Conservation (phyloP, 108 stramenopile species). For the Mediolabrus comicus region DNA sequence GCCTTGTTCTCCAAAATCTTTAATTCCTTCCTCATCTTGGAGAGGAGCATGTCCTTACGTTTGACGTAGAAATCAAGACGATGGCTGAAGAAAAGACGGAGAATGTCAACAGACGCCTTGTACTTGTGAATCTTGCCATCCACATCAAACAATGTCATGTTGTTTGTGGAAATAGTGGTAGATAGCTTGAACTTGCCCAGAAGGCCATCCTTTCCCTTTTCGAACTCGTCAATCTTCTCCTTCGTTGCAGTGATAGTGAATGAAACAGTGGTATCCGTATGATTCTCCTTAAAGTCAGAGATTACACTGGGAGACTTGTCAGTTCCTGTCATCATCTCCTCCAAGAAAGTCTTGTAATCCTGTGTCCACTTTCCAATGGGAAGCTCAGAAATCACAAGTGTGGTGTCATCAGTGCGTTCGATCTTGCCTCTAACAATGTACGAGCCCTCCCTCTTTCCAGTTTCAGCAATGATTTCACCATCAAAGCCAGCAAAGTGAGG, state of each 20-base stretch:
- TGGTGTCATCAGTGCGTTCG: conserved; percentile 78
- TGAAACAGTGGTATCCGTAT: conserved; percentile 96
- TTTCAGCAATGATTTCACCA: conserved; percentile 68
- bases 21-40: conserved; percentile 69
- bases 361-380: conserved; percentile 98
- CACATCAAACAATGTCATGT: conserved; percentile 95
- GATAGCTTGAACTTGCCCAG: conserved; percentile 94
- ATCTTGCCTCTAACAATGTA: conserved; percentile 74
- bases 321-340: conserved; percentile 58
- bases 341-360: conserved; percentile 92
- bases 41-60: conserved; percentile 80
- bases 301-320: conserved; percentile 68
- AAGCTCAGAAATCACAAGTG: conserved; percentile 91
- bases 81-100: conserved; percentile 85
- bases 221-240: conserved; percentile 82
- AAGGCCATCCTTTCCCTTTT: conserved; percentile 81
- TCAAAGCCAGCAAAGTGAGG: conserved; percentile 87
- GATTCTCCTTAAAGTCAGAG: conserved; percentile 95
- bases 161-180: conserved; percentile 77
- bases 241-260: conserved; percentile 87
- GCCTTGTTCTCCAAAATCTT: conserved; percentile 94
- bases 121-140: conserved; percentile 88
- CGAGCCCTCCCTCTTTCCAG: conserved; percentile 40
- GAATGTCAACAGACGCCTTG: conserved; percentile 65
- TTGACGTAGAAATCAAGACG: conserved; percentile 89